A percentile compares a stretch with the other conserved stretches of the same genome.
Evolutionary conservation across 2,329 filamentous ascomycete genomes (phyloP).

Genomic region (Fusarium sp.): DNA sequence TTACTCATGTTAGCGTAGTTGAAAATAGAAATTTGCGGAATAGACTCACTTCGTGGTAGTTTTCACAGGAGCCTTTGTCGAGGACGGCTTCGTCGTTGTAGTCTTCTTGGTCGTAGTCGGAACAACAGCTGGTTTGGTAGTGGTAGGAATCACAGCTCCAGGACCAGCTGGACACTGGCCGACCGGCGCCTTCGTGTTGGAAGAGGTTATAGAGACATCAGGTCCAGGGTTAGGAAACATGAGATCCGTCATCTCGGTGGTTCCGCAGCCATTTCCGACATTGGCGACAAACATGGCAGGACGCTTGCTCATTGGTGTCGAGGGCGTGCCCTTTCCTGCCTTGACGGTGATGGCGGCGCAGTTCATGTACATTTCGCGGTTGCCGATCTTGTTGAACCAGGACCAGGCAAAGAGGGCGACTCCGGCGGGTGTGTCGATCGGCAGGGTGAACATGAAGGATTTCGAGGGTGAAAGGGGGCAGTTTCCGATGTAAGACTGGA

Average conservation of each 20-base stretch:
- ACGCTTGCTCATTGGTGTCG: constrained; percentile 61
- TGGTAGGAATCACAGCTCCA: constrained; percentile 34
- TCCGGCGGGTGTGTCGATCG: constrained; percentile 53
- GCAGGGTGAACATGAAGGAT: constrained; percentile 74
- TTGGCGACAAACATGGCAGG: constrained; percentile 80
- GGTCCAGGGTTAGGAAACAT: constrained; percentile 69
- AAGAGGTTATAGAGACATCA: constrained; percentile 52
- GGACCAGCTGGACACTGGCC: constrained; percentile 31
- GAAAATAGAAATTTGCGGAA: background rate
- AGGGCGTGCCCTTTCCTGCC: constrained; percentile 44
- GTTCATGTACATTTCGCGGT: constrained; percentile 89
- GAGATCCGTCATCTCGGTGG: constrained; percentile 65
- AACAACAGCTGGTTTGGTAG: constrained; percentile 5
- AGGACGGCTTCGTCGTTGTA: background rate
- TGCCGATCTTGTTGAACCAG: constrained; percentile 81
- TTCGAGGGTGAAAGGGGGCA: constrained; percentile 59
- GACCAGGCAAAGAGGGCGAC: constrained; percentile 81
- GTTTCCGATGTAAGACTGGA: constrained; percentile 66
- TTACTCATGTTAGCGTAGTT: background rate
- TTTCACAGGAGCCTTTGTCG: constrained; percentile 17
- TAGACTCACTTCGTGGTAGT: constrained; percentile 20
- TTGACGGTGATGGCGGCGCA: constrained; percentile 77
- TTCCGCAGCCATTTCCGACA: constrained; percentile 56
- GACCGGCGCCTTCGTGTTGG: constrained; percentile 43
- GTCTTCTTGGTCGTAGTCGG: constrained; percentile 3